These are phyloP conservation scores for Pittosporum tobira DNA, from an alignment of 129 eudicot genomes.

Conservation along the genomic window DNA sequence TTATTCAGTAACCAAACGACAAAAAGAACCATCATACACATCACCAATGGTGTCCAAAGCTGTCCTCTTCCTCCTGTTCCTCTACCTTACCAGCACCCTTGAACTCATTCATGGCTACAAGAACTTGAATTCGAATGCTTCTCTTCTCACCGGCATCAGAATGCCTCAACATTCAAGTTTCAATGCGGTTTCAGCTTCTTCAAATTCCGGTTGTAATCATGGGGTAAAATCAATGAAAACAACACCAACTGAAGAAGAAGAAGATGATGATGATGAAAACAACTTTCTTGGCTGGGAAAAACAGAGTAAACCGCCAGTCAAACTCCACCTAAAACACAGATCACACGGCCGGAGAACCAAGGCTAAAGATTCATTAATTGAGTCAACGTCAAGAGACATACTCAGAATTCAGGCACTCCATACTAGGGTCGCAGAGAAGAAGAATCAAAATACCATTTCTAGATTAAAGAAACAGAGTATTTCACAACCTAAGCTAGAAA, in stretches of 20 bases:
- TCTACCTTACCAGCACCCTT: slow-evolving; percentile 1
- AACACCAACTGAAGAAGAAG: not conserved
- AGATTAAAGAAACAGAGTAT: slow-evolving; percentile 16
- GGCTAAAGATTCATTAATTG: slow-evolving; percentile 36
- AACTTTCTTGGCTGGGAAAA: not conserved
- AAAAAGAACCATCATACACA: not conserved
- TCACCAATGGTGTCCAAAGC: slow-evolving; percentile 32
- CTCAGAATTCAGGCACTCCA: slow-evolving; percentile 64
- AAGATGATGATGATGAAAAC: not conserved
- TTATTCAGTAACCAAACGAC: not conserved
- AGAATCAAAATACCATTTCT: slow-evolving; percentile 44
- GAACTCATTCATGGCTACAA: slow-evolving; percentile 15
- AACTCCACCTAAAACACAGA: slow-evolving; percentile 51
- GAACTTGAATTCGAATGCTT: slow-evolving; percentile 28
- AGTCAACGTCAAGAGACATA: slow-evolving; percentile 46
- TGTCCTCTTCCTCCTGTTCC: slow-evolving; percentile 15
- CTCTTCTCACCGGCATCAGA: slow-evolving; percentile 44
- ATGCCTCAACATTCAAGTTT: slow-evolving; percentile 43
- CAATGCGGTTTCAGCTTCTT: slow-evolving; percentile 30
- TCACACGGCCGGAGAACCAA: slow-evolving; percentile 16
- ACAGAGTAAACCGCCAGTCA: slow-evolving; percentile 22
- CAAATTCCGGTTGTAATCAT: slow-evolving; percentile 42
- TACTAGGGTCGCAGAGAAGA: slow-evolving; percentile 47
- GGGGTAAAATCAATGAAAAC: slow-evolving; percentile 16
- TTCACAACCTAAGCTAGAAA: not conserved